phyloP scores from a whole-genome alignment of 148 eudicot genomes.

The Spergularia bocconei region DNA sequence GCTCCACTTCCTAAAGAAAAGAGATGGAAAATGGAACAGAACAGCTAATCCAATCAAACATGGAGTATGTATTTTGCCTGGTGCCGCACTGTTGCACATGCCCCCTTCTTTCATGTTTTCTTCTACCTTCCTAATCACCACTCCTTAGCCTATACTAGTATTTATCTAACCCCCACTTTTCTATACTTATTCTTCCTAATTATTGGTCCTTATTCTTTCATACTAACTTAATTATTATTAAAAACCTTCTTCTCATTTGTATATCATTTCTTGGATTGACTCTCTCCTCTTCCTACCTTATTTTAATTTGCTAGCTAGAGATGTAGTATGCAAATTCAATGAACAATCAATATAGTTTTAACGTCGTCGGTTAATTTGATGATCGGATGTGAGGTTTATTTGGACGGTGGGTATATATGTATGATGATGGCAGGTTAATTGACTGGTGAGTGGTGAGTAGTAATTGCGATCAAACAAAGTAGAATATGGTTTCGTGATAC shows the following conservation, averaged over 20 bases:
- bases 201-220: constrained; percentile 18
- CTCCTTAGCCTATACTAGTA: too few species aligned
- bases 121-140: constrained; percentile 21
- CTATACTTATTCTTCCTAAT: constrained; percentile 19
- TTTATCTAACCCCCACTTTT: background rate
- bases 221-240: background rate
- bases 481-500: too few species aligned
- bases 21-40: background rate
- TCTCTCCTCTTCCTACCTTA: background rate
- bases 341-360: background rate
- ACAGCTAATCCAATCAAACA: constrained; percentile 34
- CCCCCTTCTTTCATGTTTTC: constrained; percentile 11
- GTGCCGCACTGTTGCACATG: constrained; percentile 29
- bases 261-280: constrained; percentile 22
- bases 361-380: background rate
- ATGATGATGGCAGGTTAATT: too few species aligned
- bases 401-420: too few species aligned
- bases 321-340: background rate
- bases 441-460: too few species aligned
- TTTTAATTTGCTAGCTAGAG: background rate
- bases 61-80: background rate
- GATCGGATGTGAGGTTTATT: too few species aligned
- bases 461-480: too few species aligned
- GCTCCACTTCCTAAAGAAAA: constrained; percentile 23
- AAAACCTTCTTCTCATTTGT: background rate